Percentiles rank a stretch among this genome's conserved stretches.
These are phyloP conservation scores for Lachnellula hyalina DNA, from an alignment of 2,329 filamentous ascomycete genomes.

Conservation along the genomic window DNA sequence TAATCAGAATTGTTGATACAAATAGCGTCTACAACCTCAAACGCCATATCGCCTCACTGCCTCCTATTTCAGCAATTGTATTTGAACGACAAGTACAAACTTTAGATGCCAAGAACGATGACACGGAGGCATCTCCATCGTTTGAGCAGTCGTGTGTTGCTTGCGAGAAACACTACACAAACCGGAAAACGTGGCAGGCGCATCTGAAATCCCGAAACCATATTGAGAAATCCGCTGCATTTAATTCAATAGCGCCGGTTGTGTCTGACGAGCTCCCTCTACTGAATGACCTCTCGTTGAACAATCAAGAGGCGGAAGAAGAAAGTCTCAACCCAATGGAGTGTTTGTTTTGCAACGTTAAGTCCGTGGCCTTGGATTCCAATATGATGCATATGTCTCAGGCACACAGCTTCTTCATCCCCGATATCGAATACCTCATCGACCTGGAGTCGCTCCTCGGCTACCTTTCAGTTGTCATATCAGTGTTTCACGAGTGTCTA, in stretches of 20 bases:
- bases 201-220: constrained; percentile 16
- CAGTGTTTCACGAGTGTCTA: constrained; percentile 45
- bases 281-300: background rate
- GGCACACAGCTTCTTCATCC: constrained; percentile 42
- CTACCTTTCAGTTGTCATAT: constrained; percentile 45
- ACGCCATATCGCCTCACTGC: constrained; percentile 14
- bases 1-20: background rate
- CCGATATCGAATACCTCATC: constrained; percentile 37
- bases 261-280: background rate
- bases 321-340: constrained; percentile 26
- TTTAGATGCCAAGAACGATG: background rate
- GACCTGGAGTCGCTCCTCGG: constrained; percentile 43
- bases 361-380: constrained; percentile 29
- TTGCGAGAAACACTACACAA: constrained; percentile 10
- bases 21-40: constrained; percentile 21
- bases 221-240: background rate
- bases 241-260: background rate
- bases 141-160: constrained; percentile 11
- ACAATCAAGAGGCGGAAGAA: constrained; percentile 2
- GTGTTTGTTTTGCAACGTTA: constrained; percentile 41
- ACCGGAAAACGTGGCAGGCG: constrained; percentile 11
- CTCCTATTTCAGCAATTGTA: constrained; percentile 9
- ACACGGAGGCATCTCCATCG: background rate
- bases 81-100: constrained; percentile 11
- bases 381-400: constrained; percentile 45